Evolutionary conservation across 1,284 basidiomycete genomes (phyloP).

Genomic region (Volvariella surrecta): DNA sequence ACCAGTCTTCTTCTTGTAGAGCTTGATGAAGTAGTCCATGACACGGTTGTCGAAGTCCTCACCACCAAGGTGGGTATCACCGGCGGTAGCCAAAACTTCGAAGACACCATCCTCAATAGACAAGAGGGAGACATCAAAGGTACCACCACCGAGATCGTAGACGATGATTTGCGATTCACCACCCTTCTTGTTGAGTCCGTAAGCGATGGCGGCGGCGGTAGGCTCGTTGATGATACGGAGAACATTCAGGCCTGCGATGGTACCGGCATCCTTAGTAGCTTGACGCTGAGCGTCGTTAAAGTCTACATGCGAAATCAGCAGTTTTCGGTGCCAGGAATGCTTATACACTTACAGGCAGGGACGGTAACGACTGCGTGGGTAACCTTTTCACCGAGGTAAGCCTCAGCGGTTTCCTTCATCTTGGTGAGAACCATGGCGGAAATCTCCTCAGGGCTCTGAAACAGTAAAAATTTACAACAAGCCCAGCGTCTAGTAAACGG

Average conservation of each 20-base stretch:
- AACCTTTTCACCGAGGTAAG: slow-evolving; percentile 94
- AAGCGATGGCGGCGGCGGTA: slow-evolving; percentile 95
- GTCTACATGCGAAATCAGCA: slow-evolving; percentile 32
- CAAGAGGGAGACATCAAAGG: slow-evolving; percentile 97
- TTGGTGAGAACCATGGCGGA: slow-evolving; percentile 93
- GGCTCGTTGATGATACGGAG: slow-evolving; percentile 99
- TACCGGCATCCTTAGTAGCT: slow-evolving; percentile 97
- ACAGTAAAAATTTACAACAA: slow-evolving; percentile 5
- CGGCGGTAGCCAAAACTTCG: slow-evolving; percentile 94
- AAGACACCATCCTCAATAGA: slow-evolving; percentile 98
- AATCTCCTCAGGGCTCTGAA: slow-evolving; percentile 78
- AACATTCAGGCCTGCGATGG: slow-evolving; percentile 92
- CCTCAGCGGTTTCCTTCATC: slow-evolving; percentile 99
- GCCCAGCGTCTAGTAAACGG: background rate
- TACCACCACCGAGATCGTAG: slow-evolving; percentile 97
- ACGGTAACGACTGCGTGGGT: slow-evolving; percentile 98
- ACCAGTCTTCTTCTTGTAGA: slow-evolving; percentile 93
- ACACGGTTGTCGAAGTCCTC: slow-evolving; percentile 99
- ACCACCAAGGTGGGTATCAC: slow-evolving; percentile 98
- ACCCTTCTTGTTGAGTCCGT: slow-evolving; percentile 95
- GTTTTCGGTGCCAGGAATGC: too few species aligned
- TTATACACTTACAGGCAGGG: slow-evolving; percentile 67
- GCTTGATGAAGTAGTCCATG: slow-evolving; percentile 87
- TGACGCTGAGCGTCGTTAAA: slow-evolving; percentile 99
- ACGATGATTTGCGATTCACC: slow-evolving; percentile 95